phyloP scores from a whole-genome alignment of 352 stramenopile species.

The Pythium coloratum region DNA sequence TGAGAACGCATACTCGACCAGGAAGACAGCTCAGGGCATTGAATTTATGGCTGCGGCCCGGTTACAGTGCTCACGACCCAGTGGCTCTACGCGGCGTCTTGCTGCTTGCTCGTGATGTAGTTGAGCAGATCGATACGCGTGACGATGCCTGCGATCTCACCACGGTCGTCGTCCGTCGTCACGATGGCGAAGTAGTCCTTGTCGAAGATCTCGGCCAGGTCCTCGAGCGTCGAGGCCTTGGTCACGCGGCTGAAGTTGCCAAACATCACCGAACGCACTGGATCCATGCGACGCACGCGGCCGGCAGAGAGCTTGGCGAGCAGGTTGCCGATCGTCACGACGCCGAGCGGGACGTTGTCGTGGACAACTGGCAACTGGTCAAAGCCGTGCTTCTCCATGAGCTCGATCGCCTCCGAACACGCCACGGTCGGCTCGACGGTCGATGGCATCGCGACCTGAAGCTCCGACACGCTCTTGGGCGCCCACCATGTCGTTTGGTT shows the following conservation, averaged over 20 bases:
- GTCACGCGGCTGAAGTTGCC: constrained; percentile 92
- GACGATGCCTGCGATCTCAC: constrained; percentile 90
- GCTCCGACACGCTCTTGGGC: constrained; percentile 74
- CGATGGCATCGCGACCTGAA: constrained; percentile 76
- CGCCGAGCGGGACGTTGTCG: constrained; percentile 82
- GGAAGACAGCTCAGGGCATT: too few relatives aligned
- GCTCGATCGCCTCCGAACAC: constrained; percentile 91
- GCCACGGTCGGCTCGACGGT: constrained; percentile 85
- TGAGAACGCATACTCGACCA: background rate
- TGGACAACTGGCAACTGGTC: constrained; percentile 77
- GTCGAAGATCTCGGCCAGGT: constrained; percentile 94
- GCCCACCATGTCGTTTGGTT: constrained; percentile 92
- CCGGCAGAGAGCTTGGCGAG: constrained; percentile 88
- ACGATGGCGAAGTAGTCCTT: constrained; percentile 95
- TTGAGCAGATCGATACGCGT: constrained; percentile 96
- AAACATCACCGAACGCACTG: constrained; percentile 91
- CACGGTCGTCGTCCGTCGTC: constrained; percentile 59
- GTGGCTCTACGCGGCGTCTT: background rate
- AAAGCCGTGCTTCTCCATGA: constrained; percentile 92
- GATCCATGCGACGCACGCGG: constrained; percentile 76
- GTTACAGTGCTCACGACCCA: background rate
- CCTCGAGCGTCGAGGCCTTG: constrained; percentile 81
- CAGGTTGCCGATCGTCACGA: constrained; percentile 96
- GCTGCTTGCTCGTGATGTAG: constrained; percentile 79
- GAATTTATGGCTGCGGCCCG: too few relatives aligned